Evolutionary conservation across 345 rosid species (phyloP).

Genomic region (Nasturtium officinale): DNA sequence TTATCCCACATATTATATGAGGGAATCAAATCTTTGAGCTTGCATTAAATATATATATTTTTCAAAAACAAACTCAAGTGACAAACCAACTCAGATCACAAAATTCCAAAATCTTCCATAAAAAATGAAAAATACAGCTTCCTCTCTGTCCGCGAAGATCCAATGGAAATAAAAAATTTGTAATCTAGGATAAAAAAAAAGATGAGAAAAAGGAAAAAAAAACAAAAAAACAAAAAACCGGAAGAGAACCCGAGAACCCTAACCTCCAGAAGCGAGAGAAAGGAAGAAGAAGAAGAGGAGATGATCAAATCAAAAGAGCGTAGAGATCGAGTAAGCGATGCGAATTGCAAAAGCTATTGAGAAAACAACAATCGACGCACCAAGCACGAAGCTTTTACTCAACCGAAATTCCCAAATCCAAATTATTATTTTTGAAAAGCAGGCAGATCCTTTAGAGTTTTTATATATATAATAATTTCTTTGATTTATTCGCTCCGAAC

Average conservation of each 20-base stretch:
- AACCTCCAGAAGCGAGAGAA: slow-evolving; percentile 27
- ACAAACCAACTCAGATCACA: slow-evolving; percentile 17
- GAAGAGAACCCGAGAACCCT: slow-evolving; percentile 33
- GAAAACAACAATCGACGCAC: slow-evolving; percentile 22
- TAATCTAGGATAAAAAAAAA: not conserved
- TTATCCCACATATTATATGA: not conserved
- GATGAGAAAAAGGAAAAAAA: too few relatives aligned
- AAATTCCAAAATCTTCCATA: slow-evolving; percentile 31
- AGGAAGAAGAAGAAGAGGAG: slow-evolving; percentile 20
- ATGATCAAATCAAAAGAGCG: slow-evolving; percentile 13
- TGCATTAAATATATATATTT: not conserved
- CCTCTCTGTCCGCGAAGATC: slow-evolving; percentile 1
- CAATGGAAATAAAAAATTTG: not conserved
- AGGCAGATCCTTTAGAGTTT: slow-evolving; percentile 23
- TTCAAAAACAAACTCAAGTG: not conserved
- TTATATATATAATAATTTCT: not conserved
- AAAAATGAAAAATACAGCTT: not conserved
- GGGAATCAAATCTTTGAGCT: not conserved
- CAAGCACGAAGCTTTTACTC: slow-evolving; percentile 33
- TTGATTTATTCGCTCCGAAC: slow-evolving; percentile 33
- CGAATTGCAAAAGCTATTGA: not conserved
- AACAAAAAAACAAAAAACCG: not conserved
- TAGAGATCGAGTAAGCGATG: slow-evolving; percentile 20
- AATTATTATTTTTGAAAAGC: slow-evolving; percentile 29
- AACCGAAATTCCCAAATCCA: slow-evolving; percentile 33